A percentile compares a stretch with the other conserved stretches of the same genome.
phyloP scores from a whole-genome alignment of 352 stramenopile species.

The Thalassiosira exigua region DNA sequence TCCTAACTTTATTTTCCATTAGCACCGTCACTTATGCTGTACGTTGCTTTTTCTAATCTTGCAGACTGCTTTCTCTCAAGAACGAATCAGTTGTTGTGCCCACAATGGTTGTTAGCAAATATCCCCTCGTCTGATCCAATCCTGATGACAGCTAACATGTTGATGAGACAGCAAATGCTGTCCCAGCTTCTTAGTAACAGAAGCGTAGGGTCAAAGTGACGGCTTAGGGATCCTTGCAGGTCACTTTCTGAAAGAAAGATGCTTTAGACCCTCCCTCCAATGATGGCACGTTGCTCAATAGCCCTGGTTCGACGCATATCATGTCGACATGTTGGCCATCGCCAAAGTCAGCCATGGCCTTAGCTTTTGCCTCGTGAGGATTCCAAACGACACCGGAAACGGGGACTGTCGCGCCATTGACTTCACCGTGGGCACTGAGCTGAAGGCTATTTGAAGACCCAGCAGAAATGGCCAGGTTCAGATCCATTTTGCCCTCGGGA shows the following conservation, averaged over 20 bases:
- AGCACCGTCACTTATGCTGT: too few relatives aligned
- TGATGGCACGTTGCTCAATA: constrained; percentile 59
- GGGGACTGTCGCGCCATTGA: constrained; percentile 54
- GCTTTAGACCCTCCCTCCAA: constrained; percentile 44
- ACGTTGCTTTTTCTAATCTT: too few relatives aligned
- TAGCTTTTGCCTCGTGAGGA: constrained; percentile 92
- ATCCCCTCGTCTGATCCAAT: too few relatives aligned
- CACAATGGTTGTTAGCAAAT: too few relatives aligned
- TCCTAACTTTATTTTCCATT: too few relatives aligned
- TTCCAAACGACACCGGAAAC: constrained; percentile 90
- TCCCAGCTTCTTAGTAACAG: too few relatives aligned
- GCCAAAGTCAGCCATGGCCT: constrained; percentile 92
- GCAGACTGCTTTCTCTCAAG: too few relatives aligned
- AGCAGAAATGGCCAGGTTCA: constrained; percentile 64
- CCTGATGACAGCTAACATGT: too few relatives aligned
- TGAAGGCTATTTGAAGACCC: constrained; percentile 55
- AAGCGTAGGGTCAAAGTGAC: too few relatives aligned
- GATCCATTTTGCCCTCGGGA: constrained; percentile 45
- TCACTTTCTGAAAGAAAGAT: constrained; percentile 55
- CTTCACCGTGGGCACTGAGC: constrained; percentile 54
- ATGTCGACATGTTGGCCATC: constrained; percentile 94
- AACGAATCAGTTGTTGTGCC: too few relatives aligned
- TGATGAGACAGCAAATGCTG: too few relatives aligned
- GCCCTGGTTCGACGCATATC: constrained; percentile 94
- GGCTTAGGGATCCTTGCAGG: too few relatives aligned